Evolutionary conservation across 2,329 filamentous ascomycete species (phyloP), one percentile per base, ranked within the genome.

Genomic region (Tolypocladium amazonense): DNA sequence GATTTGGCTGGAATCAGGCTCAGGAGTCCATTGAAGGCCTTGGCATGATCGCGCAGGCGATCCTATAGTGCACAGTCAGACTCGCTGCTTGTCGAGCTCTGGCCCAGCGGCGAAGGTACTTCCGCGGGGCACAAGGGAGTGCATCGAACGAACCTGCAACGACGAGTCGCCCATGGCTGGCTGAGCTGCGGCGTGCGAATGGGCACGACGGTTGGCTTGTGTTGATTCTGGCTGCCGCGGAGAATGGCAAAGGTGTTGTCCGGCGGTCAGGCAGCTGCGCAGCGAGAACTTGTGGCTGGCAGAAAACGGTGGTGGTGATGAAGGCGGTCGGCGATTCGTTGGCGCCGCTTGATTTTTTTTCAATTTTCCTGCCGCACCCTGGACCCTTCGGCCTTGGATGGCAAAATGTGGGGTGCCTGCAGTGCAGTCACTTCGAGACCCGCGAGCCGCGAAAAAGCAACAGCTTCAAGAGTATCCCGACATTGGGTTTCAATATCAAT

Each of bases 1-100:
- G 91, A 86, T 75, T 94, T 92, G 62, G 91, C 90, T 47, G 92
- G 91, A 61, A 95, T 96, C 64, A 96, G 79, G 60, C 90, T 93
- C 72, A 96, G 79, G 57, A 96, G 79, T 54, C 90, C 90, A 75
- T 95, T 88, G 69, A 96, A 96, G 65, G 90, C 88, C 75, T 90
- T 84, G 64, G 89, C 76, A 65, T 83, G 79, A 64, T 77, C 77
- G 71, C 80, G 80, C 67, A 85, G 74, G 65, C 81, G 81, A 69
- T 83, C 80, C 82, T 85, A 62, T 62, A 54, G 55, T 37, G 57
- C 56, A 15, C 39, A 37, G 47, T 67, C 56, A 66, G 66, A 37
- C 23, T 39, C 20, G 39, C 30, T 27, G 25, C 27, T 59, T 43
- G n/a, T 35, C 27, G 50, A 35, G 18, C 50, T 35, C 27, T 3